Conservation (phyloP, 2,329 filamentous ascomycete genomes). For the Monosporascus sp. region DNA sequence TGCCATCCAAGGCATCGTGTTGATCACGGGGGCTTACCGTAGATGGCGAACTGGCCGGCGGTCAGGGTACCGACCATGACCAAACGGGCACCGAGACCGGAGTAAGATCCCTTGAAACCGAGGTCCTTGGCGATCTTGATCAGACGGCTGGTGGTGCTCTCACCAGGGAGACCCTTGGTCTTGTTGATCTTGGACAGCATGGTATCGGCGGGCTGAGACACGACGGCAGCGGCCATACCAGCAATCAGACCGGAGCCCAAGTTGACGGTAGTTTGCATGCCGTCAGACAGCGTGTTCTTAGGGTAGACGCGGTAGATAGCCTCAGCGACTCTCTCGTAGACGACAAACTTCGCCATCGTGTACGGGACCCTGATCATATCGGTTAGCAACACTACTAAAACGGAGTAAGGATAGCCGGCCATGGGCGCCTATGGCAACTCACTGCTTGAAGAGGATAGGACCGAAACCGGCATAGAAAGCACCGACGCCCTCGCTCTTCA, state of each 20-base stretch:
- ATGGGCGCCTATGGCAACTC: constrained; percentile 24
- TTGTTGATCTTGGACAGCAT: constrained; percentile 84
- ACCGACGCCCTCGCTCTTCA: constrained; percentile 63
- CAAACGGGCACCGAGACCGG: constrained; percentile 68
- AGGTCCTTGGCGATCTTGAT: constrained; percentile 74
- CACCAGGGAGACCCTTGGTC: constrained; percentile 67
- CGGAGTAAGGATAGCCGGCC: neutral
- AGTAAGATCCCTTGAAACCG: constrained; percentile 59
- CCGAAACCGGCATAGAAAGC: constrained; percentile 76
- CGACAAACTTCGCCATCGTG: constrained; percentile 79
- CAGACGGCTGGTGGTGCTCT: constrained; percentile 65
- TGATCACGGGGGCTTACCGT: constrained; percentile 45
- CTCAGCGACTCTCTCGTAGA: constrained; percentile 72
- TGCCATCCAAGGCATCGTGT: no score
- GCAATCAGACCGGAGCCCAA: constrained; percentile 69
- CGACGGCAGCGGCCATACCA: constrained; percentile 70
- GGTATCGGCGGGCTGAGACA: constrained; percentile 74
- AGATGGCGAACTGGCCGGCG: constrained; percentile 71
- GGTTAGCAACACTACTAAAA: constrained; percentile 4
- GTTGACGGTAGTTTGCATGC: constrained; percentile 66
- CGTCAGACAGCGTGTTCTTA: constrained; percentile 56
- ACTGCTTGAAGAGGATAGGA: constrained; percentile 67
- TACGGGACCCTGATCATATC: constrained; percentile 58
- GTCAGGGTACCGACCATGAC: constrained; percentile 69
- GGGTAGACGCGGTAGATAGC: constrained; percentile 55